These are phyloP conservation scores for Euclidium syriacum DNA, from an alignment of 345 rosid species.

Conservation along the genomic window DNA sequence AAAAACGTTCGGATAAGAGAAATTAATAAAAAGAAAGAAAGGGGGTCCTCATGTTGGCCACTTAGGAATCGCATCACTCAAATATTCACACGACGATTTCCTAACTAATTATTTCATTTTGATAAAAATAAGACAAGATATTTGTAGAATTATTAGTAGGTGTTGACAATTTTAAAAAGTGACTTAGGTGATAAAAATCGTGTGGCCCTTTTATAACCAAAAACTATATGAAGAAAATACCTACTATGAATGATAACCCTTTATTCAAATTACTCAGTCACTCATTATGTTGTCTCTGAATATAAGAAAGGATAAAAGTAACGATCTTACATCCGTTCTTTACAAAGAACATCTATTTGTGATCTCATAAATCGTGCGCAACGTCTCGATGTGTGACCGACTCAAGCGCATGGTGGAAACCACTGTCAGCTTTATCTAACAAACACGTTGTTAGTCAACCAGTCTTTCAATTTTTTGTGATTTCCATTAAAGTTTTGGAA, in stretches of 20 bases:
- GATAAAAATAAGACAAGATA: background rate
- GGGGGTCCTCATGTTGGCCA: constrained; percentile 15
- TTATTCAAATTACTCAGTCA: background rate
- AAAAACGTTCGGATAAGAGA: background rate
- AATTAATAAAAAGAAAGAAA: background rate
- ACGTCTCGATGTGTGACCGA: too few relatives aligned
- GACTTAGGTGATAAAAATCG: background rate
- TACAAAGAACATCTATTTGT: too few relatives aligned
- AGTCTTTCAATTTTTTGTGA: too few relatives aligned
- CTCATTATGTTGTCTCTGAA: background rate
- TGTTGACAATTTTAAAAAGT: background rate
- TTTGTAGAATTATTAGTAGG: background rate
- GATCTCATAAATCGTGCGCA: too few relatives aligned
- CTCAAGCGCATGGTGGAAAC: too few relatives aligned
- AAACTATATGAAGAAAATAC: background rate
- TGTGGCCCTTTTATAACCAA: background rate
- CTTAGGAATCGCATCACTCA: constrained; percentile 8
- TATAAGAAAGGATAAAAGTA: background rate
- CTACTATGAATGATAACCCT: background rate
- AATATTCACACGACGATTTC: constrained; percentile 13
- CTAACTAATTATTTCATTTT: constrained; percentile 10
- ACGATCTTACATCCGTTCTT: too few relatives aligned
- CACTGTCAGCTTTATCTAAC: too few relatives aligned
- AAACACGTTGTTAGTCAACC: too few relatives aligned
- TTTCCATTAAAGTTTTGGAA: too few relatives aligned